A percentile compares a stretch with the other conserved stretches of the same genome.
These are phyloP conservation scores for Trypanosoma vivax DNA, from an alignment of 208 protist species.

Conservation along the genomic window DNA sequence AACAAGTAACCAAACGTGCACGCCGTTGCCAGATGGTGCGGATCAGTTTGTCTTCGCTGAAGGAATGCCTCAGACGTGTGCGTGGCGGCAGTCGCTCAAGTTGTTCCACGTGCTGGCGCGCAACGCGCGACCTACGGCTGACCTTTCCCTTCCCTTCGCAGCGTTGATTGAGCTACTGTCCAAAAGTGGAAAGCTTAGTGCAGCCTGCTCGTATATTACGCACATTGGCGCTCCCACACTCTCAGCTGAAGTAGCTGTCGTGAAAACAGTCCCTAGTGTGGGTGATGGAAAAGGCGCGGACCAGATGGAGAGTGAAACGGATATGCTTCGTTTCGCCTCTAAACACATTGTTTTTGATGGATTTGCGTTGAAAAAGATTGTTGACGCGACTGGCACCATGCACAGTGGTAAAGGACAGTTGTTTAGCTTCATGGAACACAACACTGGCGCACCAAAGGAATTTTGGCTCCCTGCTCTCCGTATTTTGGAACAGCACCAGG, in stretches of 20 bases:
- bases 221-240: neutral
- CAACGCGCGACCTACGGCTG: slow-evolving; percentile 13
- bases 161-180: slow-evolving; percentile 7
- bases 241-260: neutral
- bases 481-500: slow-evolving; percentile 11
- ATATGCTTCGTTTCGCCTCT: neutral
- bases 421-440: neutral
- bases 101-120: slow-evolving; percentile 9
- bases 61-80: neutral
- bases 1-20: too few relatives aligned
- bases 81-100: slow-evolving; percentile 10
- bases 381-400: neutral
- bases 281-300: neutral
- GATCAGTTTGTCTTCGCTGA: too few relatives aligned
- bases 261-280: neutral
- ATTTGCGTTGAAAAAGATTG: slow-evolving; percentile 14
- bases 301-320: neutral
- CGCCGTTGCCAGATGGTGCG: too few relatives aligned
- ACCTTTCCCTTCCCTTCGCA: slow-evolving; percentile 18
- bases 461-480: slow-evolving; percentile 15
- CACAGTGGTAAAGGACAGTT: neutral
- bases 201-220: slow-evolving; percentile 1
- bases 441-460: neutral
- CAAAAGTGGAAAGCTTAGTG: neutral
- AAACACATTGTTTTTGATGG: slow-evolving; percentile 18